phyloP scores from a whole-genome alignment of 2,329 filamentous ascomycete genomes.

The Ophidiomyces ophidiicola region DNA sequence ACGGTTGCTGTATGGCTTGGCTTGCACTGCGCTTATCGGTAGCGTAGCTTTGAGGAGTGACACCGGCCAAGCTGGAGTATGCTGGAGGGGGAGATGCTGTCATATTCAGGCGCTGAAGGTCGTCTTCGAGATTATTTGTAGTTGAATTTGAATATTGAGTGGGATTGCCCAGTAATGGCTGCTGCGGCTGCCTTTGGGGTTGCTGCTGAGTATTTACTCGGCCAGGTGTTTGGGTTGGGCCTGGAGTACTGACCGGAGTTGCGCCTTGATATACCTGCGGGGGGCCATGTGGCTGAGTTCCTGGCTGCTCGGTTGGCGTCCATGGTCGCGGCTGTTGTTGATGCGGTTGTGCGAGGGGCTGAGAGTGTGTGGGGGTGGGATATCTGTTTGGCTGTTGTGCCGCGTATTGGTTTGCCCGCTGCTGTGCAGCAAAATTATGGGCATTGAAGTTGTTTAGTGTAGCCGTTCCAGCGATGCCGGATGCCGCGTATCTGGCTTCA shows the following conservation, averaged over 20 bases:
- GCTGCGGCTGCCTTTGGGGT: conserved; percentile 32
- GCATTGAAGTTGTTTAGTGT: conserved; percentile 64
- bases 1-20: conserved; percentile 16
- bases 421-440: conserved; percentile 68
- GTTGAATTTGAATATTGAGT: conserved; percentile 33
- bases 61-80: conserved; percentile 62
- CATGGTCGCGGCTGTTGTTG: conserved; percentile 53
- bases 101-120: conserved; percentile 70
- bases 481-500: conserved; percentile 80
- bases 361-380: conserved; percentile 19
- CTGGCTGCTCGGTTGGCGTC: conserved; percentile 88
- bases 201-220: conserved; percentile 29
- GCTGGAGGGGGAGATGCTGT: conserved; percentile 83
- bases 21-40: conserved; percentile 55
- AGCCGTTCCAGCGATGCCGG: conserved; percentile 75
- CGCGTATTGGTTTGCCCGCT: conserved; percentile 68
- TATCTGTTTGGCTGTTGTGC: conserved; percentile 33
- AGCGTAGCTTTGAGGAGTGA: conserved; percentile 46
- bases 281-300: conserved; percentile 74
- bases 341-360: conserved; percentile 17
- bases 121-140: conserved; percentile 61
- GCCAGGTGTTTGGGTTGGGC: conserved; percentile 4
- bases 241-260: conserved; percentile 44
- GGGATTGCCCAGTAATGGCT: conserved; percentile 18
- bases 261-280: conserved; percentile 84